Evolutionary conservation across 148 eudicot genomes (phyloP).

Genomic region (Fagopyrum esculentum): DNA sequence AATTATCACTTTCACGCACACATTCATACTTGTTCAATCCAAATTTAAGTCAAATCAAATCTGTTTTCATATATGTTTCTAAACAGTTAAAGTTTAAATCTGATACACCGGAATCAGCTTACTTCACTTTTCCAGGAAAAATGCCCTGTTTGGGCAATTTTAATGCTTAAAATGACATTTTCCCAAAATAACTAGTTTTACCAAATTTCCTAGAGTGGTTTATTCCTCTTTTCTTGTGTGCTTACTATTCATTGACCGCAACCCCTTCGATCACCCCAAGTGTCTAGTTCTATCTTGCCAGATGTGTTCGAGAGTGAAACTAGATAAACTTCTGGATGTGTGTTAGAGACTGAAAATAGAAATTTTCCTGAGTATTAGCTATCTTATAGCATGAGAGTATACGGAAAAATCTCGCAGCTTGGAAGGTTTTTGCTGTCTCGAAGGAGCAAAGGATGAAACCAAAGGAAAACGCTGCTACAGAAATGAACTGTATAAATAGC

Average conservation of each 20-base stretch:
- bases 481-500: not conserved
- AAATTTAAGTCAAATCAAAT: not conserved
- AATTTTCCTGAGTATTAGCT: too few relatives aligned
- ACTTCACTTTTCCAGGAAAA: not conserved
- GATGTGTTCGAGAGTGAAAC: not conserved
- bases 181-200: not conserved
- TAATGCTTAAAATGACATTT: not conserved
- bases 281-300: not conserved
- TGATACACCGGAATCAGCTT: not conserved
- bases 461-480: not conserved
- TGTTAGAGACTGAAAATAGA: too few relatives aligned
- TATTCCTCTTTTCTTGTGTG: not conserved
- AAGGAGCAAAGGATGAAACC: not conserved
- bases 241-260: not conserved
- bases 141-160: not conserved
- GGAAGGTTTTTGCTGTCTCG: not conserved
- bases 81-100: not conserved
- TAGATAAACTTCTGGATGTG: not conserved
- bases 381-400: not conserved
- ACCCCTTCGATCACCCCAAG: not conserved
- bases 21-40: not conserved
- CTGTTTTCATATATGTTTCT: not conserved
- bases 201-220: not conserved
- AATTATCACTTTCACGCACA: not conserved
- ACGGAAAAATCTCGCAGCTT: too few relatives aligned